Percentiles rank a stretch among this genome's conserved stretches.
Evolutionary conservation across 495 filamentous ascomycete genomes (phyloP).

Genomic region (Penicillium canescens): DNA sequence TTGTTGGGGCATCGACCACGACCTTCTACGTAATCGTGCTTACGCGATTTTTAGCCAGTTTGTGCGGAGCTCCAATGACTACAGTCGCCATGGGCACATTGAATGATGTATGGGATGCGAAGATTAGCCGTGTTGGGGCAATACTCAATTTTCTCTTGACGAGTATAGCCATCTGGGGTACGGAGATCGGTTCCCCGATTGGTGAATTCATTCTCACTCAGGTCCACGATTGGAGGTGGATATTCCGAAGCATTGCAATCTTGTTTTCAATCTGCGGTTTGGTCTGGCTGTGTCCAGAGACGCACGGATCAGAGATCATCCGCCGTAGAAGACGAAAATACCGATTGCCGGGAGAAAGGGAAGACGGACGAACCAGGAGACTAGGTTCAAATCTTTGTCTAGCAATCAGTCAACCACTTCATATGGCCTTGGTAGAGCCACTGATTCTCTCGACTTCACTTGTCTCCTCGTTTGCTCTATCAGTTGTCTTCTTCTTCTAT

Average conservation of each 20-base stretch:
- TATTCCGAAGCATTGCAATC: neutral
- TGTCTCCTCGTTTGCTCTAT: neutral
- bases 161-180: neutral
- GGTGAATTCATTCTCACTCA: neutral
- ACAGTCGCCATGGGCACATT: neutral
- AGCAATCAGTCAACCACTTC: neutral
- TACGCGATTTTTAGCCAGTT: neutral
- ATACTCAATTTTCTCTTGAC: neutral
- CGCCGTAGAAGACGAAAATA: neutral
- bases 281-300: neutral
- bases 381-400: neutral
- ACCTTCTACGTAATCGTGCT: neutral
- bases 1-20: neutral
- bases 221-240: neutral
- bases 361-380: neutral
- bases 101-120: neutral
- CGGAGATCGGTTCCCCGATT: neutral
- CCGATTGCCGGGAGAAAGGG: neutral
- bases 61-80: neutral
- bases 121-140: neutral
- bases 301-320: neutral
- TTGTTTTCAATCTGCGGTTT: neutral
- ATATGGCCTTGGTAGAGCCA: neutral
- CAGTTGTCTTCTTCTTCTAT: neutral
- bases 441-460: neutral